Evolutionary conservation across 345 rosid species (phyloP), one percentile per base, ranked within the genome.

Genomic region (Murraya paniculata): DNA sequence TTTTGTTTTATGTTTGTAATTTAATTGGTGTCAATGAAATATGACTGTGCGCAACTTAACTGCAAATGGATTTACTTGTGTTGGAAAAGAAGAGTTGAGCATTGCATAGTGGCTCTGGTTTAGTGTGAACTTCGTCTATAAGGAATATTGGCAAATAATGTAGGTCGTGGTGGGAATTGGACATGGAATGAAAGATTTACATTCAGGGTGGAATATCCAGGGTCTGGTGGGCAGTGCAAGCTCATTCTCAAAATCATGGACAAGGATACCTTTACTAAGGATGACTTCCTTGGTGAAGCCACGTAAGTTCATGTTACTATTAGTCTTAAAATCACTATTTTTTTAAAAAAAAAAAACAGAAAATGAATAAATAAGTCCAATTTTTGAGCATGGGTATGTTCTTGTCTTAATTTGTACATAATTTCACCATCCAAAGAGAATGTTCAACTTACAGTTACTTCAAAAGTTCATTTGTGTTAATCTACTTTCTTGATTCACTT

Each of bases 151-250:
- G 18, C 25, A 21, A 10, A 50, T 71, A 56, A 64, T 79, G 81
- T 84, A 89, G 95, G 68, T 53, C 80, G 58, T 35, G 91, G 93
- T 21, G 80, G 88, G 9, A 84, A 72, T 65, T 97, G 97, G 2
- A 68, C 83, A 22, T 96, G 98, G 99, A 90, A 92, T 56, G 91
- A 94, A 74, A 96, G 66, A 60, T 56, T 92, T 24, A 86, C 58
- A 33, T 89, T 95, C 87, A 89, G 78, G 71, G 97, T 83, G 66
- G 98, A 96, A 81, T 94, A 88, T 84, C 99, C 99, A 8, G 91
- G 92, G 66, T 77, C 83, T 55, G 90, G 89, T 38, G 57, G 72
- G 4, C 90, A 86, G 27, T 89, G 89, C 85, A 88, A 87, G 84
- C 88, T 96, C 77, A 79, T 58, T 70, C 88, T 93, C 70, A 90